Conservation (phyloP, 306 rosid genomes). For the Gynostemma pentaphyllum region DNA sequence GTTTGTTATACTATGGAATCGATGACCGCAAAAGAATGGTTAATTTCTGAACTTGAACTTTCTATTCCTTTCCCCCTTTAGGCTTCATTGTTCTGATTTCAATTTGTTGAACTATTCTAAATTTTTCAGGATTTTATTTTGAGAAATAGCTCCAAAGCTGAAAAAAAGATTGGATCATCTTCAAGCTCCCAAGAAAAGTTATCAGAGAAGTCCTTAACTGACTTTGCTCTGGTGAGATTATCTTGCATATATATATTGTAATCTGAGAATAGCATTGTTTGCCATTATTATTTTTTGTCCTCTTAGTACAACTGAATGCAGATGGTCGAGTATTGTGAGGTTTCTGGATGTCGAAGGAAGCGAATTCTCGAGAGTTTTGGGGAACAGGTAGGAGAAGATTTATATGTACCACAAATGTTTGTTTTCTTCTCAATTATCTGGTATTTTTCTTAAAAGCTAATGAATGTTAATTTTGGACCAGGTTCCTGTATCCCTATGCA, state of each 20-base stretch:
- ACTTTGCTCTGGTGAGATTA: conserved; percentile 63
- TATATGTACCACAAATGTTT: background rate
- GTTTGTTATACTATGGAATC: conserved; percentile 77
- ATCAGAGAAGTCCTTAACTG: conserved; percentile 44
- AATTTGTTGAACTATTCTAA: background rate
- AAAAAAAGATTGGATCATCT: conserved; percentile 39
- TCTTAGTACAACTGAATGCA: conserved; percentile 20
- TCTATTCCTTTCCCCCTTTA: conserved; percentile 10
- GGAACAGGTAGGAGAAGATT: conserved; percentile 49
- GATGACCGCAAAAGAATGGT: conserved; percentile 87
- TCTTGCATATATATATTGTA: conserved; percentile 3
- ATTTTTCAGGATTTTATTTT: conserved; percentile 68
- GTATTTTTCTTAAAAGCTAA: conserved; percentile 7
- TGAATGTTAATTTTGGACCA: conserved; percentile 20
- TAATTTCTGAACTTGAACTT: conserved; percentile 17
- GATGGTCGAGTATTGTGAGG: conserved; percentile 96
- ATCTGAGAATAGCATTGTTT: conserved; percentile 9
- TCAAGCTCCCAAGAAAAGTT: conserved; percentile 48
- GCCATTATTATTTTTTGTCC: conserved; percentile 13
- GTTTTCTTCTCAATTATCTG: conserved; percentile 12
- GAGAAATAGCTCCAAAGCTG: conserved; percentile 30
- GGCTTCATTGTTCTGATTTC: background rate
- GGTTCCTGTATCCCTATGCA: conserved; percentile 66
- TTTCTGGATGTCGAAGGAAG: conserved; percentile 84
- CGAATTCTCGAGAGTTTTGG: conserved; percentile 78